A percentile compares a stretch with the other conserved stretches of the same genome.
These are phyloP conservation scores for Dendrostoma leiphaemia DNA, from an alignment of 2,329 filamentous ascomycete species.

Conservation along the genomic window DNA sequence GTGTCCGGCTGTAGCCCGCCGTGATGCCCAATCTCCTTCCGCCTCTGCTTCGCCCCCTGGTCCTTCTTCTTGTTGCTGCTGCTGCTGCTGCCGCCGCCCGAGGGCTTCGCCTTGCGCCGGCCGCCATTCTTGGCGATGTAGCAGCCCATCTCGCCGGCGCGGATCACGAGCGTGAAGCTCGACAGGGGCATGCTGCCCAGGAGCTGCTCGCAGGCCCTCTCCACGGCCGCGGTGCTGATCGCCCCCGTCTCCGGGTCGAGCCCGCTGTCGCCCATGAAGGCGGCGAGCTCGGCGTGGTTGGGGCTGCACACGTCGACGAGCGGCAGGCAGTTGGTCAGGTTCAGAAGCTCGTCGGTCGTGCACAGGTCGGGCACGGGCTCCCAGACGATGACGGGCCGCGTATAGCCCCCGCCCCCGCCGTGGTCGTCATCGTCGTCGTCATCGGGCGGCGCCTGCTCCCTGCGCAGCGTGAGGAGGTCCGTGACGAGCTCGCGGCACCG, in stretches of 20 bases:
- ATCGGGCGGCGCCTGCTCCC: slow-evolving; percentile 29
- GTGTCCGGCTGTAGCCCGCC: slow-evolving; percentile 58
- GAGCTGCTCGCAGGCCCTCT: slow-evolving; percentile 61
- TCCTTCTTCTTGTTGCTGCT: no score
- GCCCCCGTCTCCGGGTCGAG: slow-evolving; percentile 53
- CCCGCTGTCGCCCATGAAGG: slow-evolving; percentile 69
- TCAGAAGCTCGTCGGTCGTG: slow-evolving; percentile 64
- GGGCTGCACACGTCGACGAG: slow-evolving; percentile 67
- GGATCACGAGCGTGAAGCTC: slow-evolving; percentile 65
- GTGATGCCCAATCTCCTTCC: slow-evolving; percentile 41
- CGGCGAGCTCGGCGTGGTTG: slow-evolving; percentile 85
- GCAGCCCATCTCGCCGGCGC: slow-evolving; percentile 71
- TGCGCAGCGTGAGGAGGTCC: slow-evolving; percentile 63
- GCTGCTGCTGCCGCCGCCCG: slow-evolving; percentile 35
- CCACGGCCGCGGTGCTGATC: slow-evolving; percentile 51
- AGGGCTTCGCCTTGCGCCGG: slow-evolving; percentile 23
- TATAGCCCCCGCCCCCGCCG: slow-evolving; percentile 23
- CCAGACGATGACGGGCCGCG: slow-evolving; percentile 80
- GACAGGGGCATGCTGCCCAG: slow-evolving; percentile 63
- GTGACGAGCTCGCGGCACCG: slow-evolving; percentile 75
- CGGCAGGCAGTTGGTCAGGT: slow-evolving; percentile 61
- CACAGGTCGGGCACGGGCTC: slow-evolving; percentile 92
- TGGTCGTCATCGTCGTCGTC: slow-evolving; percentile 23
- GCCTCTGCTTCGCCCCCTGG: slow-evolving; percentile 33
- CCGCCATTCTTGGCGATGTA: slow-evolving; percentile 60